A percentile compares a stretch with the other conserved stretches of the same genome.
phyloP scores from a whole-genome alignment of 148 eudicot genomes.

The Persicaria maculosa region DNA sequence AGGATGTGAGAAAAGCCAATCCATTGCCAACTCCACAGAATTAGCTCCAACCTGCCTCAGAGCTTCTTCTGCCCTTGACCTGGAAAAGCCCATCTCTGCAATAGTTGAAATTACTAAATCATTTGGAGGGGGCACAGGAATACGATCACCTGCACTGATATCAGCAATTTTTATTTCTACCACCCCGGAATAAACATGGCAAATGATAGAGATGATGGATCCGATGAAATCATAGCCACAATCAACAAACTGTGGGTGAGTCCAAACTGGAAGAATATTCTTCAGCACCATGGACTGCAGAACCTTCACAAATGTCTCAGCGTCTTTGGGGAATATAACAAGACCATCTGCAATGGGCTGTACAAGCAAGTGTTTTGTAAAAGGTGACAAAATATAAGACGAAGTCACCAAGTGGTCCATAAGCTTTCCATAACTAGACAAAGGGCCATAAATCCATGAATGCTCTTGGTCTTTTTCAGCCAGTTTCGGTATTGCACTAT shows the following conservation, averaged over 20 bases:
- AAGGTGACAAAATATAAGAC: constrained; percentile 76
- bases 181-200: constrained; percentile 77
- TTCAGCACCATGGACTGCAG: constrained; percentile 88
- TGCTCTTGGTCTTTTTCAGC: constrained; percentile 51
- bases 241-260: constrained; percentile 72
- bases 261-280: constrained; percentile 89
- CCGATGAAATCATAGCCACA: constrained; percentile 80
- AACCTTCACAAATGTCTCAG: constrained; percentile 85
- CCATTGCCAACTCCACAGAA: constrained; percentile 98
- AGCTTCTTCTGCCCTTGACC: constrained; percentile 95
- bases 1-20: constrained; percentile 89
- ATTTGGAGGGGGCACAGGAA: constrained; percentile 78
- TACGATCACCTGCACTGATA: constrained; percentile 39
- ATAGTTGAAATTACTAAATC: constrained; percentile 78
- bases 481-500: constrained; percentile 51
- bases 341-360: constrained; percentile 62
- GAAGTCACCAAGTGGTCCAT: constrained; percentile 96
- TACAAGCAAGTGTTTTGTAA: constrained; percentile 74
- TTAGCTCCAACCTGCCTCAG: constrained; percentile 90
- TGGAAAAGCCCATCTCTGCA: constrained; percentile 94
- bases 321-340: constrained; percentile 64
- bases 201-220: constrained; percentile 57
- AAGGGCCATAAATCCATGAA: constrained; percentile 86
- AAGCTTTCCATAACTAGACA: constrained; percentile 82
- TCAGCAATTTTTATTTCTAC: constrained; percentile 70